These are phyloP conservation scores for Mycena crocata DNA, from an alignment of 768 basidiomycete genomes.

Conservation along the genomic window DNA sequence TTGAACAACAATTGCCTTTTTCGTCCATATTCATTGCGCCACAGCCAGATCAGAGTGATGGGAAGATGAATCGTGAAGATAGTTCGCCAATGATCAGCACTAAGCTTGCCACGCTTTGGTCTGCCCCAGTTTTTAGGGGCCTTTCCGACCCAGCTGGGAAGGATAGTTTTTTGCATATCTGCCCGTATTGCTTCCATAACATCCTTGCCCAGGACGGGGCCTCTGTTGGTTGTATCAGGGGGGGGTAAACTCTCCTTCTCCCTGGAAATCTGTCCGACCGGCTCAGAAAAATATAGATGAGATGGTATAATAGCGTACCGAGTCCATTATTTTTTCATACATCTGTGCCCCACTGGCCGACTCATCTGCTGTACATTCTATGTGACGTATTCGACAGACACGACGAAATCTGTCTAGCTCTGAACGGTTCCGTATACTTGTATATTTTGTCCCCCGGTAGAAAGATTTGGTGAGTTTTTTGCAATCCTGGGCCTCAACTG, in stretches of 20 bases:
- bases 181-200: slow-evolving; percentile 23
- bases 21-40: slow-evolving; percentile 38
- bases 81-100: slow-evolving; percentile 50
- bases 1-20: slow-evolving; percentile 39
- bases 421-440: neutral
- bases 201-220: slow-evolving; percentile 28
- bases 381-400: neutral
- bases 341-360: neutral
- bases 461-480: neutral
- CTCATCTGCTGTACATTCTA: too few species aligned
- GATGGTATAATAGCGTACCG: neutral
- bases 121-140: slow-evolving; percentile 39
- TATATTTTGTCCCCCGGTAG: slow-evolving; percentile 6
- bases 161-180: slow-evolving; percentile 37
- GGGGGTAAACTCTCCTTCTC: neutral
- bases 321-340: neutral
- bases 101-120: slow-evolving; percentile 41
- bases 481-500: too few species aligned
- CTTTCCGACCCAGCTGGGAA: slow-evolving; percentile 39
- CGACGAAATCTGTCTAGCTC: neutral
- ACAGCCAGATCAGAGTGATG: slow-evolving; percentile 49
- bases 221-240: neutral
- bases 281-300: neutral
- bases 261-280: neutral
- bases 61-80: slow-evolving; percentile 46